Percentiles rank a stretch among this genome's conserved stretches.
phyloP scores from a whole-genome alignment of 2,329 filamentous ascomycete genomes.

The Venturia carpophila region DNA sequence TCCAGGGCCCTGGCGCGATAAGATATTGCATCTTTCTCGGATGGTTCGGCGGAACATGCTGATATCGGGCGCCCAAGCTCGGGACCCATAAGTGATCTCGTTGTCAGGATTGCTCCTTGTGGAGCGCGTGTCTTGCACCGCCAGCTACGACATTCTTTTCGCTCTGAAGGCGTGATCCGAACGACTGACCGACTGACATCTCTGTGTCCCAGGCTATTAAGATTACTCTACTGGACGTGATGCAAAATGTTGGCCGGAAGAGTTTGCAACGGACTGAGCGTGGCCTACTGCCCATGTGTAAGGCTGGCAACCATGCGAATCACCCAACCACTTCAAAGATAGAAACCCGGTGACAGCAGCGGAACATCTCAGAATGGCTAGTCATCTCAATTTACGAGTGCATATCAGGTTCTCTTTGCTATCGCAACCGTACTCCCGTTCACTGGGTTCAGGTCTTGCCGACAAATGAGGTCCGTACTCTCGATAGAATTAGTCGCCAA shows the following conservation, averaged over 20 bases:
- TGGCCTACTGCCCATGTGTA: neutral
- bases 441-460: constrained; percentile 4
- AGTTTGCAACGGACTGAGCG: neutral
- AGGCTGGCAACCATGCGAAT: neutral
- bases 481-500: neutral
- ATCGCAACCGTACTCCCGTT: neutral
- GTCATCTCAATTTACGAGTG: neutral
- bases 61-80: neutral
- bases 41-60: neutral
- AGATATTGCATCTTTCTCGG: neutral
- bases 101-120: neutral
- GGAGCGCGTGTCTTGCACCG: neutral
- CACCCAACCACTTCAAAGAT: neutral
- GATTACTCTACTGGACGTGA: too few species aligned
- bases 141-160: neutral
- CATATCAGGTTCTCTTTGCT: neutral
- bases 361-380: neutral
- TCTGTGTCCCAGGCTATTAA: neutral
- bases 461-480: constrained; percentile 2
- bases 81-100: neutral
- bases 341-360: neutral
- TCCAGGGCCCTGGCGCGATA: neutral
- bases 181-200: neutral
- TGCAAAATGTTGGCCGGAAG: neutral
- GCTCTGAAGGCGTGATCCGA: neutral